phyloP scores from a whole-genome alignment of 176 grass and related monocot species.

The Sorghum bicolor region Sorghum_bicolor_NCBIv3 NC_012872.2:2521001-2521500 shows the following conservation, averaged over 20 bases:
- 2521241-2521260: conserved; percentile 14
- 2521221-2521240: conserved; percentile 22
- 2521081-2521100: conserved; percentile 8
- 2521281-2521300: conserved; percentile 81
- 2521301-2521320: conserved; percentile 65
- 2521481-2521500: conserved; percentile 9
- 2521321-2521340: conserved; percentile 56
- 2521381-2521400: background rate
- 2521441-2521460: background rate
- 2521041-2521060: conserved; percentile 4
- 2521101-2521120: conserved; percentile 59
- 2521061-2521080: conserved; percentile 15
- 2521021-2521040: background rate
- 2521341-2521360: conserved; percentile 70
- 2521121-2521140: conserved; percentile 51
- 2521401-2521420: conserved; percentile 6
- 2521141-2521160: conserved; percentile 88
- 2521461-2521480: conserved; percentile 15
- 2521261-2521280: conserved; percentile 93
- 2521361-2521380: conserved; percentile 13
- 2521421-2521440: background rate
- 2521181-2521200: conserved; percentile 76
- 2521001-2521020: background rate
- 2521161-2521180: conserved; percentile 94
- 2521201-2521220: conserved; percentile 19